A percentile compares a stretch with the other conserved stretches of the same genome.
Evolutionary conservation across 495 filamentous ascomycete genomes (phyloP).

Genomic region (Evernia prunastri): DNA sequence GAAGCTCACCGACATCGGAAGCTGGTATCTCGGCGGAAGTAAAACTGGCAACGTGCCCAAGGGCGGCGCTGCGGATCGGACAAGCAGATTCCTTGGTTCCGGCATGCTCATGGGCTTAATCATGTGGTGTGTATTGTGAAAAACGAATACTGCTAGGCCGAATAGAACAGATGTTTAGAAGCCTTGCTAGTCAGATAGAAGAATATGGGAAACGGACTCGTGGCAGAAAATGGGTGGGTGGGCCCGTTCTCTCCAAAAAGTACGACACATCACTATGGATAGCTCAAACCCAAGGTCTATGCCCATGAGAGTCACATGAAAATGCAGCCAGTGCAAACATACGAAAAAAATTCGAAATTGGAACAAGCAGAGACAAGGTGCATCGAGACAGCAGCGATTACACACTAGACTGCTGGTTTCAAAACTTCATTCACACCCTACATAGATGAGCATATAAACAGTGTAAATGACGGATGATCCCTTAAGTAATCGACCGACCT

Average conservation of each 20-base stretch:
- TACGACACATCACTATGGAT: too few relatives aligned
- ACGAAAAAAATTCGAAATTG: not conserved
- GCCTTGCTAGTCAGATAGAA: not conserved
- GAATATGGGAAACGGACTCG: not conserved
- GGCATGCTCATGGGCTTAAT: not conserved
- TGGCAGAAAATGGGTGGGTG: not conserved
- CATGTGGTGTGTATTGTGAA: not conserved
- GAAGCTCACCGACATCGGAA: slow-evolving; percentile 29
- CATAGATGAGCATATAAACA: not conserved
- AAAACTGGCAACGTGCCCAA: slow-evolving; percentile 18
- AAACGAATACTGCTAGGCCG: not conserved
- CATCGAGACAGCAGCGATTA: not conserved
- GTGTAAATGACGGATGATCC: not conserved
- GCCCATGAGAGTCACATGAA: too few relatives aligned
- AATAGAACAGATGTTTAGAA: not conserved
- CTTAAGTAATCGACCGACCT: not conserved
- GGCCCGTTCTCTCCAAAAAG: too few relatives aligned
- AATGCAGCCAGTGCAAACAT: not conserved
- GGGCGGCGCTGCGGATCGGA: not conserved
- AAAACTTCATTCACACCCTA: not conserved
- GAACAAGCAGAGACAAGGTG: not conserved
- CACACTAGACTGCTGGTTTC: not conserved
- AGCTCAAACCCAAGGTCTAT: too few relatives aligned
- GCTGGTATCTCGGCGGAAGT: slow-evolving; percentile 14
- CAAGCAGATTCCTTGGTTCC: not conserved